Evolutionary conservation across 169 alveolate genomes (phyloP).

Genomic region (Cystoisospora suis): DNA sequence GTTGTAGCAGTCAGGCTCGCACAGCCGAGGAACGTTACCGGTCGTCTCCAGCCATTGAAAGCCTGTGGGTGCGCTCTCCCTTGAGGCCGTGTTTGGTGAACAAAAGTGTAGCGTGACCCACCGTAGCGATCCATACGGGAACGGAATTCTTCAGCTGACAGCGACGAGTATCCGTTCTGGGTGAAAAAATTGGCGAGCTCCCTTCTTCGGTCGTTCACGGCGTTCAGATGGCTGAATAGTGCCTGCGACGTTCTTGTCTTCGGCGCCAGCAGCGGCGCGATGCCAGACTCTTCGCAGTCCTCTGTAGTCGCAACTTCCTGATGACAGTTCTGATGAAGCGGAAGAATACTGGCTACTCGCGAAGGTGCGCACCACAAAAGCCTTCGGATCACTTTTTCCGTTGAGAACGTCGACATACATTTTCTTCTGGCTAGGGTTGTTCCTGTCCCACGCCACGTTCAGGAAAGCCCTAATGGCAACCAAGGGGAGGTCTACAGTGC

Average conservation of each 20-base stretch:
- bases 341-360: neutral
- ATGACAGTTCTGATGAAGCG: neutral
- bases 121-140: constrained; percentile 61
- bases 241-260: constrained; percentile 22
- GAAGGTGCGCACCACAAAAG: constrained; percentile 15
- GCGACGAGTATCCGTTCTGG: constrained; percentile 42
- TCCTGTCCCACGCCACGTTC: constrained; percentile 34
- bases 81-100: too few relatives aligned
- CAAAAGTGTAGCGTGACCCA: neutral
- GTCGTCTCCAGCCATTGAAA: constrained; percentile 30
- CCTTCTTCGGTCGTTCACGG: constrained; percentile 38
- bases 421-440: constrained; percentile 31
- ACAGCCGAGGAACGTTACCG: neutral
- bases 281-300: constrained; percentile 57
- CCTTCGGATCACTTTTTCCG: constrained; percentile 46
- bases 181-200: constrained; percentile 43
- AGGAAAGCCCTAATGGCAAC: constrained; percentile 48
- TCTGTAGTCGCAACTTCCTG: constrained; percentile 57
- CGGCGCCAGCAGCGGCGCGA: constrained; percentile 53
- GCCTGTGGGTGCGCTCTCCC: too few relatives aligned
- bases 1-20: neutral
- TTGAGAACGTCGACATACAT: constrained; percentile 46
- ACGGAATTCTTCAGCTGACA: constrained; percentile 36
- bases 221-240: constrained; percentile 46
- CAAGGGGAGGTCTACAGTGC: neutral